A percentile compares a stretch with the other conserved stretches of the same genome.
Evolutionary conservation across 148 eudicot species (phyloP).

Genomic region (Cornus suecica): DNA sequence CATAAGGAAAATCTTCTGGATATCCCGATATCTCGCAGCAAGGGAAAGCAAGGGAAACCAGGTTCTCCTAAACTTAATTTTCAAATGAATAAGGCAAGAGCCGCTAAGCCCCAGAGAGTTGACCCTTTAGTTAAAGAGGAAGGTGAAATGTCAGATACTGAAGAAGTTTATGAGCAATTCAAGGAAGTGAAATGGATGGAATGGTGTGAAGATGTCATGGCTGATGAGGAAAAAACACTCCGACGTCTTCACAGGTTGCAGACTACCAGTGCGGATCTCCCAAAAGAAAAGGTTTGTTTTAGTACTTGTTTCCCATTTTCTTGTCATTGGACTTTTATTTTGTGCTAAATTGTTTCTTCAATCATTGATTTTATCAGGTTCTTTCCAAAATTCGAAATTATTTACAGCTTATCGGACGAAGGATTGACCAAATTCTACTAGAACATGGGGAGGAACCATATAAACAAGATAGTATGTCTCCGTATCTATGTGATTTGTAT

Average conservation of each 20-base stretch:
- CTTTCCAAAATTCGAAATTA: conserved; percentile 86
- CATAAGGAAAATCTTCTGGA: conserved; percentile 37
- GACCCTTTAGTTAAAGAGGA: conserved; percentile 93
- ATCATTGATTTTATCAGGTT: conserved; percentile 41
- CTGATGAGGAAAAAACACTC: conserved; percentile 73
- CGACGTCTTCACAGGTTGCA: conserved; percentile 88
- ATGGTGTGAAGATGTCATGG: conserved; percentile 99
- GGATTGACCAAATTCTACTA: conserved; percentile 76
- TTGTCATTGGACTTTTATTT: neutral
- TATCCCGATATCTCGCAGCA: conserved; percentile 41
- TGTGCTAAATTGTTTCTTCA: neutral
- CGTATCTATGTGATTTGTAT: neutral
- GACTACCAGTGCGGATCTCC: conserved; percentile 85
- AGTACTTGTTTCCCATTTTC: neutral
- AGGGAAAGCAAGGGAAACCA: conserved; percentile 55
- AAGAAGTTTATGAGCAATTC: conserved; percentile 96
- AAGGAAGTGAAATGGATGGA: conserved; percentile 99
- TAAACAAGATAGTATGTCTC: conserved; percentile 78
- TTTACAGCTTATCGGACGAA: conserved; percentile 85
- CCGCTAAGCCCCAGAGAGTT: conserved; percentile 47
- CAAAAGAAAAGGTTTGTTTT: conserved; percentile 81
- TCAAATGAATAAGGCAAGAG: conserved; percentile 43
- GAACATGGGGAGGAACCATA: conserved; percentile 64
- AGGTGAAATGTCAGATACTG: conserved; percentile 99
- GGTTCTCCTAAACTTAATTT: conserved; percentile 35